Evolutionary conservation across 1,139 yeast species (phyloP), one percentile per base, ranked within the genome.

Genomic region (Candida tropicalis): DNA sequence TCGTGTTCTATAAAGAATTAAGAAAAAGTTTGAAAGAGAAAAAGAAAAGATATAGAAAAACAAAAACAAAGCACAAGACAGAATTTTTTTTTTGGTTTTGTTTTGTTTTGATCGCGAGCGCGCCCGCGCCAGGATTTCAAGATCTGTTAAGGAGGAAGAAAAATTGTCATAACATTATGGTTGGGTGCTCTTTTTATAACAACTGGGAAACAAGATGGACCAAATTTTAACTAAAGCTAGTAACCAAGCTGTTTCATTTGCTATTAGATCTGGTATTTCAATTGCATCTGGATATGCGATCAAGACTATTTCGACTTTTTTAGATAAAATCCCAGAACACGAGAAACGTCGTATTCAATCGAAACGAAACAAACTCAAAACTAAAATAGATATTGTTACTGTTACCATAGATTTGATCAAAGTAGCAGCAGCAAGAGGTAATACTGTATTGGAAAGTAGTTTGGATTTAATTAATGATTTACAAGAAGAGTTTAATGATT

Each of bases 171-270:
- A n/a, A n/a, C n/a, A n/a, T n/a, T n/a, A n/a, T n/a, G n/a, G 23
- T 9, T 20, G 23, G 9, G 23, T 20, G 23, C 6, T 20, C 8
- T 20, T 20, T 20, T 6, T 20, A 6, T 6, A 20, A 20, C 23
- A n/a, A 2, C 23, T 20, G 23, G 25, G 10, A 26, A 24, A 10
- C 34, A 11, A 10, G 11, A 73, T 73, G 79, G 79, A 74, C 50
- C 75, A 73, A 43, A 60, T 74, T 24, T 54, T 73, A 22, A 60
- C 69, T 18, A 76, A 81, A 64, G 95, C 95, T 3, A 85, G 91
- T 25, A 81, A 80, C 44, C 93, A 87, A 52, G 89, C 89, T 1
- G 88, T 87, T 8, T 79, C 90, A 2, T 84, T 87, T 65, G 95
- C 95, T 9, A 82, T 87, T 33, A 68, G 87, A 45, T 85, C 93